Evolutionary conservation across 345 rosid genomes (phyloP), one percentile per base, ranked within the genome.

Genomic region (Orychophragmus violaceus): DNA sequence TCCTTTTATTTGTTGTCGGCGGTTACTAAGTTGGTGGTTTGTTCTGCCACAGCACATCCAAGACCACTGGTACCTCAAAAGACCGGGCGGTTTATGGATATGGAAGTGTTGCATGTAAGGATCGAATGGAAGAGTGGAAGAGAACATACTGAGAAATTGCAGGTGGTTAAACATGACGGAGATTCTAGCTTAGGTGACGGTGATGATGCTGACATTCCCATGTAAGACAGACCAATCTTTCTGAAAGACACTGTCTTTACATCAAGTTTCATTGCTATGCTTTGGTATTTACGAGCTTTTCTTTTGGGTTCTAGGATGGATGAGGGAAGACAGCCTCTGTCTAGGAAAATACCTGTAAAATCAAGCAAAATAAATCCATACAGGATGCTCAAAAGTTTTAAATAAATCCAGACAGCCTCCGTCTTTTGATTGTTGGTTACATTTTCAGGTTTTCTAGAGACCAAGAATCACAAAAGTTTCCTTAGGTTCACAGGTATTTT

Each of bases 21-120:
- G 42, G 21, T 5, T 56, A 24, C 25, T 46, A 53, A 55, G n/a
- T 46, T 72, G 30, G 19, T 70, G 44, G 27, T 51, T 41, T 73
- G 30, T 44, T 73, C 39, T 66, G 21, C 62, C 63, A 55, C 82
- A 90, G 97, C 81, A 66, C 87, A 78, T 68, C 89, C 97, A 41
- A 83, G 95, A 61, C 76, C 93, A 1, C 82, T 90, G 95, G 95
- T 78, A 61, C 95, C 95, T 51, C 83, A 29, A 90, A 88, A 64
- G 97, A 90, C 56, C 71, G 84, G 53, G 90, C 90, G 8, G 89
- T 81, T 18, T 88, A 90, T 41, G 97, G 97, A 16, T 90, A 90
- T 61, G 97, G 97, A 61, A 88, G 84, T 25, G 87, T 90, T 23
- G 97, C 97, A 3, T 90, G 97, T 95, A 90, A 90, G 74, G 89